These are phyloP conservation scores for Jamesozyma spencerorum DNA, from an alignment of 805 yeast species.

Conservation along the genomic window DNA sequence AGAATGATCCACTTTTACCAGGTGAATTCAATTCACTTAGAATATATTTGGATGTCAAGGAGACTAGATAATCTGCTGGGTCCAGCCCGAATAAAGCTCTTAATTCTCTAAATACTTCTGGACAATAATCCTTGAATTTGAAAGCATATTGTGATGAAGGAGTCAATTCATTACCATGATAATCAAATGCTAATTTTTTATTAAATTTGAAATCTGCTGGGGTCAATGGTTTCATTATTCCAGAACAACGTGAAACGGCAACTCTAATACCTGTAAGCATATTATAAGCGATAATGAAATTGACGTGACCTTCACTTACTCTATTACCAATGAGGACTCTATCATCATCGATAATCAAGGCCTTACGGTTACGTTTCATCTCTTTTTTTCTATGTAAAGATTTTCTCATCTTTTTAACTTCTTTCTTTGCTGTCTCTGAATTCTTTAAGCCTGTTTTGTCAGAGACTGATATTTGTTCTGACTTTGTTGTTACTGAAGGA, in stretches of 20 bases:
- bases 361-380: slow-evolving; percentile 34
- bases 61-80: slow-evolving; percentile 90
- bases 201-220: slow-evolving; percentile 59
- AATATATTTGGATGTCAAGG: slow-evolving; percentile 86
- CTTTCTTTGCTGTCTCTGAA: slow-evolving; percentile 35
- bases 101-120: slow-evolving; percentile 84
- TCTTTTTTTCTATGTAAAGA: slow-evolving; percentile 38
- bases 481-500: background rate
- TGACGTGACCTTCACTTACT: slow-evolving; percentile 87
- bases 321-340: slow-evolving; percentile 64
- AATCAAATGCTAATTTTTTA: slow-evolving; percentile 78
- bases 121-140: slow-evolving; percentile 93
- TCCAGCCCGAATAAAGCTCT: slow-evolving; percentile 76
- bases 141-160: slow-evolving; percentile 94
- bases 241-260: slow-evolving; percentile 87
- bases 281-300: slow-evolving; percentile 88
- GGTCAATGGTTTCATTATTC: slow-evolving; percentile 63
- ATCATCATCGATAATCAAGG: slow-evolving; percentile 40
- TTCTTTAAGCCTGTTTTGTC: slow-evolving; percentile 18
- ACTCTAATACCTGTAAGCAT: slow-evolving; percentile 96
- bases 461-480: slow-evolving; percentile 4
- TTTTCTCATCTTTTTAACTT: slow-evolving; percentile 43
- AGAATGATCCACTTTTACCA: slow-evolving; percentile 93
- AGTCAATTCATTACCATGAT: slow-evolving; percentile 77
- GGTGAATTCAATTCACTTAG: slow-evolving; percentile 90